Conservation (phyloP, 176 grass and related monocot species). For the Phragmites australis region DNA sequence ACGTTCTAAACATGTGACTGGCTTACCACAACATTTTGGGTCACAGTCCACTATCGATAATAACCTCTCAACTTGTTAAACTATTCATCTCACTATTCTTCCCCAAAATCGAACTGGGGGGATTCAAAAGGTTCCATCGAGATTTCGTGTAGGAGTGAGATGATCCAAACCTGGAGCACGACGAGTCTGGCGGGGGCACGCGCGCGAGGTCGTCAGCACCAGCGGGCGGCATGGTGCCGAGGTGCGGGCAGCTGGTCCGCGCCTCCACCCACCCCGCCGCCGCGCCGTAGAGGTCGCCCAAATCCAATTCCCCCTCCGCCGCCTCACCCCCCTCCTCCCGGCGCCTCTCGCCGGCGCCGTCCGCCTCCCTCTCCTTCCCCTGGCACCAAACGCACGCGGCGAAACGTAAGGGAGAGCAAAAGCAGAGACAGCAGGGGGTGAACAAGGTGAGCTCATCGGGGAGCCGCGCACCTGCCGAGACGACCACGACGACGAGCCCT, state of each 20-base stretch:
- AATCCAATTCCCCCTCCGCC: background rate
- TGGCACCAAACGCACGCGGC: background rate
- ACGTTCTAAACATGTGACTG: background rate
- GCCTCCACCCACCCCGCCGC: constrained; percentile 78
- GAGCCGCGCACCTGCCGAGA: background rate
- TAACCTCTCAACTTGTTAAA: background rate
- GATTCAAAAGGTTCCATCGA: no score
- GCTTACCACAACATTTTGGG: background rate
- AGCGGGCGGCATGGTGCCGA: constrained; percentile 47
- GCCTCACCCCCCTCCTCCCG: background rate
- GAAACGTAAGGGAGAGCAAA: background rate
- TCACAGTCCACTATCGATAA: background rate
- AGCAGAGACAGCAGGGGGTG: no score
- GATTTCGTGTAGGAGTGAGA: background rate
- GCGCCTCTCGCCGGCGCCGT: background rate
- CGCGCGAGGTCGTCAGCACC: constrained; percentile 48
- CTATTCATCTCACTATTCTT: background rate
- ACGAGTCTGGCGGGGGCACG: constrained; percentile 63
- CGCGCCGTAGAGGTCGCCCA: constrained; percentile 55
- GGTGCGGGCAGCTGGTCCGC: constrained; percentile 76
- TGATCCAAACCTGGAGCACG: constrained; percentile 60
- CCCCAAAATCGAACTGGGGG: background rate
- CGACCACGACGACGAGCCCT: background rate
- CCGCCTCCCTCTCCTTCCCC: constrained; percentile 42
- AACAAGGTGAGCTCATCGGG: background rate